A percentile compares a stretch with the other conserved stretches of the same genome.
Conservation (phyloP, 495 filamentous ascomycete genomes). For the Glarea lozoyensis region DNA sequence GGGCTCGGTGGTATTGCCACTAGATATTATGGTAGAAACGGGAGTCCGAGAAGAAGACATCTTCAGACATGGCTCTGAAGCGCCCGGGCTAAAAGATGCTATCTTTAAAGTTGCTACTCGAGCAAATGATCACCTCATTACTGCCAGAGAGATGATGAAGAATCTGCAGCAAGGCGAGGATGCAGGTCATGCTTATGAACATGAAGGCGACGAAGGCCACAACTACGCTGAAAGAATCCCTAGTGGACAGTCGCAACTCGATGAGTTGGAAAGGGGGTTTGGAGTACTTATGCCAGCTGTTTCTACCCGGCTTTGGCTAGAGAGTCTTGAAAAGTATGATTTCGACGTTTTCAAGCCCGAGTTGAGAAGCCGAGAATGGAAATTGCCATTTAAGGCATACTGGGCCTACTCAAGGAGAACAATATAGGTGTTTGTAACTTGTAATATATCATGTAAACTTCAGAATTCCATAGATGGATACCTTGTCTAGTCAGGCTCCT, state of each 20-base stretch:
- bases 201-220: conserved; percentile 70
- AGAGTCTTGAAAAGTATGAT: conserved; percentile 64
- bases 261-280: conserved; percentile 60
- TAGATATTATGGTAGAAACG: conserved; percentile 80
- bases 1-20: conserved; percentile 66
- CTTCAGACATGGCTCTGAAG: conserved; percentile 65
- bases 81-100: conserved; percentile 74
- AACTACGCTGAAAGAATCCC: conserved; percentile 35
- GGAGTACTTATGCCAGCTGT: conserved; percentile 72
- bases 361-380: conserved; percentile 68
- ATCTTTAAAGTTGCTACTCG: conserved; percentile 87
- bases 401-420: conserved; percentile 37
- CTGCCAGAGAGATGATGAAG: conserved; percentile 81
- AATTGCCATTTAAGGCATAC: conserved; percentile 78
- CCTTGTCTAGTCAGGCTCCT: too few species aligned
- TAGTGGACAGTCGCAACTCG: conserved; percentile 25
- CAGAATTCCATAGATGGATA: too few species aligned
- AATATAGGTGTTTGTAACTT: conserved; percentile 12
- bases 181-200: conserved; percentile 79
- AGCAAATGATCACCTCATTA: conserved; percentile 92
- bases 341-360: conserved; percentile 72
- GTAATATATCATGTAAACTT: too few species aligned
- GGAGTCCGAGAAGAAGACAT: conserved; percentile 83
- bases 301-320: conserved; percentile 69
- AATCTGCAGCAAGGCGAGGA: conserved; percentile 62